phyloP scores from a whole-genome alignment of 1,284 basidiomycete species.

The Fomitopsis palustris region DNA sequence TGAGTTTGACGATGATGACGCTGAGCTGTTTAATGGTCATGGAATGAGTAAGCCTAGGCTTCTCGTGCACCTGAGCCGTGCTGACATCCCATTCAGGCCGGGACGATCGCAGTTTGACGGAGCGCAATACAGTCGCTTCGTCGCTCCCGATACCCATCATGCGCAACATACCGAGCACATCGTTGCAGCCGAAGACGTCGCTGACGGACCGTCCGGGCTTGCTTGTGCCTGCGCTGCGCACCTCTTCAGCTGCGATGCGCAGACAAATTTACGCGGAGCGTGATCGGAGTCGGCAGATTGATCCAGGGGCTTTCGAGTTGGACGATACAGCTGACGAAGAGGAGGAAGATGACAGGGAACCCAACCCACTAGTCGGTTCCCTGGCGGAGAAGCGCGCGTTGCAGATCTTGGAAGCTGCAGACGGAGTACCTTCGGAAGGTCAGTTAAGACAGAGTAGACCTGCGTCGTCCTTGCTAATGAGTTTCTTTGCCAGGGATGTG shows the following conservation, averaged over 20 bases:
- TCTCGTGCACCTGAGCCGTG: not conserved
- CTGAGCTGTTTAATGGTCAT: not conserved
- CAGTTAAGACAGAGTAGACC: slow-evolving; percentile 5
- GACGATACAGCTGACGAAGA: slow-evolving; percentile 40
- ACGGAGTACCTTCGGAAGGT: slow-evolving; percentile 27
- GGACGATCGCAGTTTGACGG: slow-evolving; percentile 14
- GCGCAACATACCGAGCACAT: slow-evolving; percentile 38
- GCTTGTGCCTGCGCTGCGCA: slow-evolving; percentile 24
- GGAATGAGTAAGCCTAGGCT: not conserved
- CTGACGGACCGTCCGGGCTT: slow-evolving; percentile 35
- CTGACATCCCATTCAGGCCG: not conserved
- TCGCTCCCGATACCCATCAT: slow-evolving; percentile 63
- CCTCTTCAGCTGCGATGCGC: slow-evolving; percentile 46
- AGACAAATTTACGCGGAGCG: slow-evolving; percentile 64
- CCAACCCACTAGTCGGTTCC: slow-evolving; percentile 29
- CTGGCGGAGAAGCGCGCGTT: slow-evolving; percentile 57
- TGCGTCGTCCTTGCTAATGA: not conserved
- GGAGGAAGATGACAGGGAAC: slow-evolving; percentile 36
- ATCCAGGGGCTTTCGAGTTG: slow-evolving; percentile 69
- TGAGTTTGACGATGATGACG: slow-evolving; percentile 12
- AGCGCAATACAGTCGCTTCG: slow-evolving; percentile 31
- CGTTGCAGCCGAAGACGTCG: slow-evolving; percentile 51
- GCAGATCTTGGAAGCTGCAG: slow-evolving; percentile 56
- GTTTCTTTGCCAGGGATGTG: slow-evolving; percentile 48
- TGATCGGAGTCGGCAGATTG: slow-evolving; percentile 56